These are phyloP conservation scores for Parmales sp. DNA, from an alignment of 108 stramenopile species.

Conservation along the genomic window DNA sequence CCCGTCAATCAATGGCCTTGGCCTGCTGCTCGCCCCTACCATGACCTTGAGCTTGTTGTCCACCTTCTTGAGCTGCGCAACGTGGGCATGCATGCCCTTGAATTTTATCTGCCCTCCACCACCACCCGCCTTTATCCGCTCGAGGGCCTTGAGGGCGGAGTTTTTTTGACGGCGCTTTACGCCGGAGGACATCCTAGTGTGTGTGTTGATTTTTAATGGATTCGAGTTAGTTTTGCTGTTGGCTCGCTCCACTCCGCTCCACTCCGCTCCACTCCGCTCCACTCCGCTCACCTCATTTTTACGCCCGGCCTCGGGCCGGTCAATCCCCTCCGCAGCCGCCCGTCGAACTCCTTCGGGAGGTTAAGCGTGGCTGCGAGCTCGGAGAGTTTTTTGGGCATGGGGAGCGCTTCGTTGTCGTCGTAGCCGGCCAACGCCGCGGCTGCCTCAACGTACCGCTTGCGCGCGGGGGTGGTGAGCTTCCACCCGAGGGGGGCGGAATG, in stretches of 20 bases:
- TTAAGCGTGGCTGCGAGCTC: background rate
- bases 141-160: too few species aligned
- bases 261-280: background rate
- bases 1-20: background rate
- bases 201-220: too few species aligned
- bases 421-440: background rate
- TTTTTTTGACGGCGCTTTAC: too few species aligned
- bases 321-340: background rate
- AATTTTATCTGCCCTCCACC: too few species aligned
- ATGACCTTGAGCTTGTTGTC: background rate
- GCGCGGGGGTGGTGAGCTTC: background rate
- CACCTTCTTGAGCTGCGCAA: background rate
- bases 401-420: background rate
- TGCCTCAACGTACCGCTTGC: conserved; percentile 4
- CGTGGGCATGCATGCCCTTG: background rate
- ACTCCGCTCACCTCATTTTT: background rate
- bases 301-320: background rate
- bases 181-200: too few species aligned
- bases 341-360: background rate
- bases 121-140: too few species aligned
- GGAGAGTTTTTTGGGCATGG: background rate
- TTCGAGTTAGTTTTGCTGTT: too few species aligned
- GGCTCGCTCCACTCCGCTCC: too few species aligned
- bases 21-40: background rate
- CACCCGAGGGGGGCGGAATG: background rate